Percentiles rank a stretch among this genome's conserved stretches.
phyloP scores from a whole-genome alignment of 148 eudicot species.

The Vaccinium vitisidaea region DNA sequence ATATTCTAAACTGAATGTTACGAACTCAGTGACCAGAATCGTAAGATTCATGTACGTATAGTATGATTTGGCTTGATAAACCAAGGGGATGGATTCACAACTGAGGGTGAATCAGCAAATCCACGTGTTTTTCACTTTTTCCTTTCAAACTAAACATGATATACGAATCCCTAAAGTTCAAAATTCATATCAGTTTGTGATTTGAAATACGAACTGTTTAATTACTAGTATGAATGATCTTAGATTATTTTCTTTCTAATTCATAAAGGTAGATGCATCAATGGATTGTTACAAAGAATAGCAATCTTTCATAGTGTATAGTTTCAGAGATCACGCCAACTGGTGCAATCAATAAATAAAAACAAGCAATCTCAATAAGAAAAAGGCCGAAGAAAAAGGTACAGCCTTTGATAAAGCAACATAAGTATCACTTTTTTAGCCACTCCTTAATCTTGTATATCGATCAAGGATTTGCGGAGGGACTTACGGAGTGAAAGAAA shows the following conservation, averaged over 20 bases:
- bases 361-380: neutral
- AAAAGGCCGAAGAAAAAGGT: neutral
- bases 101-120: neutral
- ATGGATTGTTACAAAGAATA: neutral
- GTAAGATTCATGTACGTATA: neutral
- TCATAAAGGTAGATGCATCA: neutral
- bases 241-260: neutral
- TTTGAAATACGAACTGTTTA: neutral
- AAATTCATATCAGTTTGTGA: neutral
- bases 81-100: neutral
- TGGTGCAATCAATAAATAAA: neutral
- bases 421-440: neutral
- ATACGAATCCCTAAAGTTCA: neutral
- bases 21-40: neutral
- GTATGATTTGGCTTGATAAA: neutral
- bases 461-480: neutral
- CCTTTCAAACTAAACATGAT: neutral
- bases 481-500: neutral
- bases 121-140: neutral
- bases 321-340: neutral
- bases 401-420: neutral
- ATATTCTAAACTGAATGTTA: neutral
- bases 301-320: neutral
- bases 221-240: neutral
- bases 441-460: neutral